A percentile compares a stretch with the other conserved stretches of the same genome.
Evolutionary conservation across 305 asterid species (phyloP).

Genomic region (Fraxinus greggii): DNA sequence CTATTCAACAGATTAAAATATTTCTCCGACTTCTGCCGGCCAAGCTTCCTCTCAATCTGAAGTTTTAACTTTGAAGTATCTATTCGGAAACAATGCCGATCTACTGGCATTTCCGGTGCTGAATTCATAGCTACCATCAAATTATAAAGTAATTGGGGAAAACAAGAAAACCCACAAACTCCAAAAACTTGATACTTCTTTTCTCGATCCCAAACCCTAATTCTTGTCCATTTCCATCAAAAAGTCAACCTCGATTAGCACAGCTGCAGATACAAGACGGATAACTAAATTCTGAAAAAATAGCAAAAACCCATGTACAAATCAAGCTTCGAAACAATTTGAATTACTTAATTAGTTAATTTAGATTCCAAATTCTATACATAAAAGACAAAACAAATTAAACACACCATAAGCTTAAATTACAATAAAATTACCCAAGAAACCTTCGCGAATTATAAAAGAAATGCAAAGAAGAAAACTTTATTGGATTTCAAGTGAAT

Average conservation of each 20-base stretch:
- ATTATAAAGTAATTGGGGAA: conserved; percentile 17
- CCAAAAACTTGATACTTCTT: conserved; percentile 12
- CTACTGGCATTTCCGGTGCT: conserved; percentile 41
- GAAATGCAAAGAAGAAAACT: conserved; percentile 21
- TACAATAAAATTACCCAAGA: conserved; percentile 17
- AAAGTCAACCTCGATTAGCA: conserved; percentile 29
- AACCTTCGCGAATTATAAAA: not conserved
- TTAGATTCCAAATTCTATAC: conserved; percentile 11
- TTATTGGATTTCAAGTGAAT: conserved; percentile 21
- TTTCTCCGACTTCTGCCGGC: conserved; percentile 38
- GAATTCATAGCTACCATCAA: conserved; percentile 31
- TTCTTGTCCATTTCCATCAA: conserved; percentile 12
- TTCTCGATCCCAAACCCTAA: conserved; percentile 34
- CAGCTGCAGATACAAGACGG: conserved; percentile 16
- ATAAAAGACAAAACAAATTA: conserved; percentile 4
- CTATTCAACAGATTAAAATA: conserved; percentile 47
- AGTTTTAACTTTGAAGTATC: conserved; percentile 44
- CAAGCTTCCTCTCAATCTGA: conserved; percentile 51
- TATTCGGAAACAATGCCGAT: conserved; percentile 45
- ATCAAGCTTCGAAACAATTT: conserved; percentile 11
- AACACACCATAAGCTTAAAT: not conserved
- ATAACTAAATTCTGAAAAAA: conserved; percentile 32
- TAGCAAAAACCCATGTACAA: conserved; percentile 24
- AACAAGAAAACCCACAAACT: conserved; percentile 16
- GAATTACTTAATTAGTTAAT: conserved; percentile 13